Evolutionary conservation across 2,329 filamentous ascomycete genomes (phyloP), one percentile per base, ranked within the genome.

Genomic region (Ascochyta viciae-villosae): DNA sequence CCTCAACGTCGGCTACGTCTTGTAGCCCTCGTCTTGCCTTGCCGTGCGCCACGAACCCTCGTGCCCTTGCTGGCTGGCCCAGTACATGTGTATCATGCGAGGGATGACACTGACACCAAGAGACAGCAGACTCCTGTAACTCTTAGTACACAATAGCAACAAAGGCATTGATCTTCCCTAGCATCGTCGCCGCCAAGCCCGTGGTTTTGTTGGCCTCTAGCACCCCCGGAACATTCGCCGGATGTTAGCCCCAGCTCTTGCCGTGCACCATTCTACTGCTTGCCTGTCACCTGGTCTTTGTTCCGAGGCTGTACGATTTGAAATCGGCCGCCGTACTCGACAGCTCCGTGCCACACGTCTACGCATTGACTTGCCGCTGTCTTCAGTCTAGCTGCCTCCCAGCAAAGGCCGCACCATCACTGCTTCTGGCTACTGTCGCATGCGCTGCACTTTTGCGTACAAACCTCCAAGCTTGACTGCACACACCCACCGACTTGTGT

Each of bases 1-100:
- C 38, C 27, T 39, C 39, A 52, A 42, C 40, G 51, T 48, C 50
- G 53, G 48, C 45, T 43, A 55, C 54, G 46, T 39, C 41, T 54
- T 51, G 40, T 51, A 43, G 62, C 44, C 55, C 51, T 62, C 39
- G 58, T 62, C 58, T 67, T 61, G 53, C 61, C 54, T 44, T 61
- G 53, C 61, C 54, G 46, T 63, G 51, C 50, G 54, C 63, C 54
- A 62, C 48, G 40, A 51, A 52, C 44, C 58, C 63, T 65, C 49
- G 35, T 53, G 43, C 44, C 39, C 34, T 67, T 63, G 54, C 61
- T 55, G 50, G 63, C 64, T 58, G 50, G 33, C 50, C 62, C 62
- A 57, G 52, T 64, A 63, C 43, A 49, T 56, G 59, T 57, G 40
- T 57, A 45, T 68, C 52, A 74, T 73, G 71, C 70, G 60, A 70